These are phyloP conservation scores for Penicillium palitans DNA, from an alignment of 2,329 filamentous ascomycete species.

Conservation along the genomic window DNA sequence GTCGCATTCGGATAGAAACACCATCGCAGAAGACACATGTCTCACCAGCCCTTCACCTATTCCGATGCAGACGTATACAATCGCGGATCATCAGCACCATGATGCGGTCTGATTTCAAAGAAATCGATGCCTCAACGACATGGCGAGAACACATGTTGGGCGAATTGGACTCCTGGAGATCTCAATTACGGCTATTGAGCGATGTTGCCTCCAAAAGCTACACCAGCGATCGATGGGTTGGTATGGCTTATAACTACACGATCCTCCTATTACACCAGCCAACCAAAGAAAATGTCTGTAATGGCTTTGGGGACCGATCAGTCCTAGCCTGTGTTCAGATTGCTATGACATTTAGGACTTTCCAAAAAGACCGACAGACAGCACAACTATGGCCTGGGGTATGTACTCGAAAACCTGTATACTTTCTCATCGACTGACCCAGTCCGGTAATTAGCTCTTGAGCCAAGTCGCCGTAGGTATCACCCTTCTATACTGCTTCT, in stretches of 20 bases:
- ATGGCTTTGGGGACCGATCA: conserved; percentile 11
- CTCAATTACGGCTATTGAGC: conserved; percentile 14
- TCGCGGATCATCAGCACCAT: conserved; percentile 18
- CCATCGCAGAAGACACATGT: conserved; percentile 18
- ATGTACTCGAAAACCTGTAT: neutral
- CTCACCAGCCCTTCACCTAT: conserved; percentile 17
- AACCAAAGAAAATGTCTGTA: conserved; percentile 13
- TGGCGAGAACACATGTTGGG: conserved; percentile 20
- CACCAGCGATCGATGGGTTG: conserved; percentile 19
- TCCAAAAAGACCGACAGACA: conserved; percentile 20
- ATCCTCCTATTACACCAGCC: conserved; percentile 18
- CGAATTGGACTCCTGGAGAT: conserved; percentile 17
- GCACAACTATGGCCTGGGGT: conserved; percentile 22
- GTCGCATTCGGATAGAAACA: neutral
- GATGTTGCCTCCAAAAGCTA: conserved; percentile 17
- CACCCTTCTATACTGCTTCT: conserved; percentile 20
- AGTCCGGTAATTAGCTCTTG: conserved; percentile 10
- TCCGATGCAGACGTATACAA: conserved; percentile 19
- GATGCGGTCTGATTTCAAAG: conserved; percentile 16
- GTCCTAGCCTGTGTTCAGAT: conserved; percentile 15
- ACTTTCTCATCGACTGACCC: neutral
- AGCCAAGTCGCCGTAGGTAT: conserved; percentile 20
- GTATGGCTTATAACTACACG: conserved; percentile 22
- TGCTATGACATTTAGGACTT: conserved; percentile 17
- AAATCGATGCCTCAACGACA: conserved; percentile 6